Base-by-base conservation (phyloP, 176 grass and related monocot genomes). In the Raddia distichophylla region DNA sequence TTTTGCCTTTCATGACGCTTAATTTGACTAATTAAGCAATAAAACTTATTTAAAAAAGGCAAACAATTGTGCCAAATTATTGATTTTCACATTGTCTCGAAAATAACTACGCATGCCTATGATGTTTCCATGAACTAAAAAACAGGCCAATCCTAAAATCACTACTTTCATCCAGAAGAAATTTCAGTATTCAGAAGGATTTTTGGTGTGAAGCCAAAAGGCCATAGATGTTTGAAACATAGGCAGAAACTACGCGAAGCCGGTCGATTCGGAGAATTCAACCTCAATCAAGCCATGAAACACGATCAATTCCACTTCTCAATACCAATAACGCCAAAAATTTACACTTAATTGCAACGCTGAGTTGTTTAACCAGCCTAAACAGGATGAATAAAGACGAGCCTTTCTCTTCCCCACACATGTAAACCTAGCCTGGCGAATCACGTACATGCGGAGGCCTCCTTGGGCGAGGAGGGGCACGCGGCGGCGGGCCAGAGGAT, bases 401-500 rank as follows among this genome's bases (percentile, higher is more conserved):
- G 67, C 22, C 32, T 34, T 54, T 49, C 3, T 67, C 64, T 65
- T 5, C 7, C 13, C 57, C 55, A 60, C 70, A 46, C 20, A 81
- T 64, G 76, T 54, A 17, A 67, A 56, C 62, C n/a, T 32, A 62
- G 63, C 42, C 27, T 52, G 43, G 0, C 6, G n/a, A 82, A 85
- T 83, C 68, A 90, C 88, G 67, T 86, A 90, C 88, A 86, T 82
- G 79, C 64, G 60, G 74, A 90, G 20, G 53, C 46, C 6, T 83
- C 88, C 74, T 79, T 86, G 19, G 60, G 40, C 7, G 88, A 77
- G 49, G 65, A 59, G 0, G 56, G 53, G 67, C 20, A 48, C 8
- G 61, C 56, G 42, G 78, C 69, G 18, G 81, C 53, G n/a, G 90
- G 69, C 78, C 79, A 87, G 79, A 98, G 75, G 79, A 98, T 46